Percentiles rank a stretch among this genome's conserved stretches.
phyloP scores from a whole-genome alignment of 805 yeast species.

The Phaffomyces thermotolerans region DNA sequence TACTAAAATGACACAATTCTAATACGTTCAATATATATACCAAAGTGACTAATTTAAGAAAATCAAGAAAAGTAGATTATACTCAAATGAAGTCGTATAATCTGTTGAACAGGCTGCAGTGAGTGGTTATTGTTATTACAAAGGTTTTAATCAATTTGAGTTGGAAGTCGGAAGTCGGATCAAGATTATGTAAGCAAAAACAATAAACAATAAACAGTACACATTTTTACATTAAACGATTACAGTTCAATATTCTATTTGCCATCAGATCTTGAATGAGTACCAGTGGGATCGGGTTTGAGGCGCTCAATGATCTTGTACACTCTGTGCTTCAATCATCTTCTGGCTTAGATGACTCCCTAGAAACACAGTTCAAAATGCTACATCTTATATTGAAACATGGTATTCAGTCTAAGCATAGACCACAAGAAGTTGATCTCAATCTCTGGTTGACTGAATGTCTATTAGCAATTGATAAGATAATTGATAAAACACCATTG shows the following conservation, averaged over 20 bases:
- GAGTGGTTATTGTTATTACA: no score
- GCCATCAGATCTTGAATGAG: not conserved
- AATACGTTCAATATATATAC: no score
- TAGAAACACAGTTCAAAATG: slow-evolving; percentile 15
- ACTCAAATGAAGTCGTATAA: no score
- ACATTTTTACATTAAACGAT: not conserved
- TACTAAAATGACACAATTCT: no score
- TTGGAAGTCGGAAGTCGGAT: no score
- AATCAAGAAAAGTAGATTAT: no score
- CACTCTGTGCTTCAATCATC: slow-evolving; percentile 1
- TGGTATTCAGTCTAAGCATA: slow-evolving; percentile 14
- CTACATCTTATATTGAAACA: slow-evolving; percentile 18
- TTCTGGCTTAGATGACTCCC: slow-evolving; percentile 10
- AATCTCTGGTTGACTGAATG: slow-evolving; percentile 15
- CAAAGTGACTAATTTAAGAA: no score
- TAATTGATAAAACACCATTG: slow-evolving; percentile 16
- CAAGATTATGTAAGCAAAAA: no score
- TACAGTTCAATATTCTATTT: not conserved
- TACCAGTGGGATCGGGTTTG: slow-evolving; percentile 1
- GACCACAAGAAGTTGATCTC: slow-evolving; percentile 2
- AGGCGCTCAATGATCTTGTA: slow-evolving; percentile 15
- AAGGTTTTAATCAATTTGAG: no score
- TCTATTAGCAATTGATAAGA: slow-evolving; percentile 18
- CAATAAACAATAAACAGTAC: not conserved
- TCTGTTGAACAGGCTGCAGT: no score